Conservation (phyloP, 345 rosid species). For the Orychophragmus violaceus region DNA sequence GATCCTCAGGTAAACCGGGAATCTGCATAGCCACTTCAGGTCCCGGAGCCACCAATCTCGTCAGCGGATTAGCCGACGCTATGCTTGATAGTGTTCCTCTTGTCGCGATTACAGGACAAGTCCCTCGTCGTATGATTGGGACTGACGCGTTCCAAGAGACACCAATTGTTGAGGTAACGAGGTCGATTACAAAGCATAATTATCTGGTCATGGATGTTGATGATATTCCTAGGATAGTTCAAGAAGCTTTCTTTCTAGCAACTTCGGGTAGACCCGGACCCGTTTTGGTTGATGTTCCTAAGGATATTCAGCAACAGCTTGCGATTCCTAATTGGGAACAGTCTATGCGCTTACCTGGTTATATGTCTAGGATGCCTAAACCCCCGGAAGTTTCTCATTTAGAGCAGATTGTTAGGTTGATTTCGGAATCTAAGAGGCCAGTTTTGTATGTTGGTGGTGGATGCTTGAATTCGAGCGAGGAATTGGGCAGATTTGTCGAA, state of each 20-base stretch:
- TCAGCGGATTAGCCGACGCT: slow-evolving; percentile 93
- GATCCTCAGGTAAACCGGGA: slow-evolving; percentile 79
- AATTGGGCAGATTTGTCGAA: slow-evolving; percentile 71
- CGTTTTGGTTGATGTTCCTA: slow-evolving; percentile 82
- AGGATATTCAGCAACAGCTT: slow-evolving; percentile 90
- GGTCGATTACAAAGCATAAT: slow-evolving; percentile 88
- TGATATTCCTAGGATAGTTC: slow-evolving; percentile 77
- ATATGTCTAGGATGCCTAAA: slow-evolving; percentile 73
- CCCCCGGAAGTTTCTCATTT: slow-evolving; percentile 46
- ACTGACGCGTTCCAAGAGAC: slow-evolving; percentile 95
- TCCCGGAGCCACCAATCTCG: slow-evolving; percentile 92
- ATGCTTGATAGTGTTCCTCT: slow-evolving; percentile 85
- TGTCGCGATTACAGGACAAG: slow-evolving; percentile 92
- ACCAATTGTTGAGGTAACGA: slow-evolving; percentile 89
- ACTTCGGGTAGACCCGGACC: slow-evolving; percentile 93
- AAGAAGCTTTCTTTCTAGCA: slow-evolving; percentile 81
- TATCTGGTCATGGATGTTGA: slow-evolving; percentile 82
- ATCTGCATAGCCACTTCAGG: slow-evolving; percentile 96
- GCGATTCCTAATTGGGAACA: slow-evolving; percentile 75
- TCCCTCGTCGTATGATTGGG: slow-evolving; percentile 91
- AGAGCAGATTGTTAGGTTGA: slow-evolving; percentile 76
- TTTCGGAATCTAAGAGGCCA: slow-evolving; percentile 72
- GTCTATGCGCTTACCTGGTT: slow-evolving; percentile 57
- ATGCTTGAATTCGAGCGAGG: slow-evolving; percentile 86
- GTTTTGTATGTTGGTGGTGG: slow-evolving; percentile 99